These are phyloP conservation scores for Cajanus cajan DNA, from an alignment of 306 rosid species.

Conservation along the genomic window DNA sequence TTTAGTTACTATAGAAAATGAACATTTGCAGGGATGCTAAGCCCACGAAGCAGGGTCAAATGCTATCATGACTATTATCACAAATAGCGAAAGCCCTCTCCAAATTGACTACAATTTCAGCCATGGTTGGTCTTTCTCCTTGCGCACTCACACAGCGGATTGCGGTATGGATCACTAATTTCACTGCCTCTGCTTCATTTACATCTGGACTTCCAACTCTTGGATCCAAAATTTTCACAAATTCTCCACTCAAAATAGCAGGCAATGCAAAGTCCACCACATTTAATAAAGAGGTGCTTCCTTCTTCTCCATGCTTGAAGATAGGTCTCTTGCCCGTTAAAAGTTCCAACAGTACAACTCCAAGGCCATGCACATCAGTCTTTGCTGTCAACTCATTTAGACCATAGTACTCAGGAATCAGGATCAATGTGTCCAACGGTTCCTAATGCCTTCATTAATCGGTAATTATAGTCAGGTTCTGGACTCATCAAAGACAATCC, in stretches of 20 bases:
- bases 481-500: slow-evolving; percentile 41
- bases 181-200: slow-evolving; percentile 60
- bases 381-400: slow-evolving; percentile 63
- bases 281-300: slow-evolving; percentile 19
- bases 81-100: slow-evolving; percentile 55
- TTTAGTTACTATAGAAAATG: too few species aligned
- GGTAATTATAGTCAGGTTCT: too few species aligned
- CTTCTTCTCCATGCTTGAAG: slow-evolving; percentile 40
- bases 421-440: slow-evolving; percentile 84
- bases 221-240: slow-evolving; percentile 52
- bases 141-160: slow-evolving; percentile 62
- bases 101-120: slow-evolving; percentile 66
- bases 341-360: slow-evolving; percentile 70
- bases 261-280: not conserved
- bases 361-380: slow-evolving; percentile 78
- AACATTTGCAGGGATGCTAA: too few species aligned
- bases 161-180: slow-evolving; percentile 58
- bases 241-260: slow-evolving; percentile 28
- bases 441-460: slow-evolving; percentile 20
- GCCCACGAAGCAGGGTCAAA: too few species aligned
- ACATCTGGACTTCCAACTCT: slow-evolving; percentile 52
- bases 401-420: slow-evolving; percentile 57
- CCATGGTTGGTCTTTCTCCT: slow-evolving; percentile 70
- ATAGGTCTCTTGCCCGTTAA: slow-evolving; percentile 77
- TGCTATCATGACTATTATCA: not conserved